Evolutionary conservation across 371 early-diverging fungal species (phyloP), one percentile per base, ranked within the genome.

Genomic region (Amoeboaphelidium protococcarum): DNA sequence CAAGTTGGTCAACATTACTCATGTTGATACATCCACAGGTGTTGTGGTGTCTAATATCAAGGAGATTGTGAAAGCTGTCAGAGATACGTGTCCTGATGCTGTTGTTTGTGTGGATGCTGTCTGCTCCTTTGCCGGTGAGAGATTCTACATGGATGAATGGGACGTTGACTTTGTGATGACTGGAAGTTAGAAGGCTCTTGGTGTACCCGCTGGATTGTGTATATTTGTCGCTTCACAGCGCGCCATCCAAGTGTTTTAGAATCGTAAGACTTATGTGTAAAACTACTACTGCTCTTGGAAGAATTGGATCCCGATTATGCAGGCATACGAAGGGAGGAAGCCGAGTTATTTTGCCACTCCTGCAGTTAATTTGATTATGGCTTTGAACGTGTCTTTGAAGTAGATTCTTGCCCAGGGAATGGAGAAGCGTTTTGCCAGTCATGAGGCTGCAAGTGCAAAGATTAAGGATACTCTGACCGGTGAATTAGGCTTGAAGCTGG

Each of bases 331-430:
- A 65, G 71, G 76, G 27, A 12, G 88, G 54, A 76, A 80, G 54
- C 79, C 83, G 25, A 70, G 73, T 44, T 94, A 94, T 67, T 94
- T 91, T 66, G 90, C 87, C 49, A 94, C 95, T n/a, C 95, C 95
- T 13, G 78, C 89, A 43, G 95, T 94, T 42, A 88, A 88, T 67
- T 69, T 81, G 49, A 71, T 94, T 59, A 69, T 76, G 59, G 88
- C 91, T 26, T 77, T 94, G 41, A 68, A 83, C 57, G 68, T 72
- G 21, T 75, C 82, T 45, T 72, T 94, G 51, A 69, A 70, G 56
- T 79, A 81, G 57, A 67, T 91, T 45, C 67, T 73, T 40, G 62
- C 67, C 42, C 65, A 64, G 25, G 60, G 62, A 42, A 65, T 79
- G 67, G 77, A 76, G 47, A 52, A 52, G 37, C 72, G 79, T n/a